Conservation (phyloP, 176 grass and related monocot genomes). For the Pontederia crassipes region DNA sequence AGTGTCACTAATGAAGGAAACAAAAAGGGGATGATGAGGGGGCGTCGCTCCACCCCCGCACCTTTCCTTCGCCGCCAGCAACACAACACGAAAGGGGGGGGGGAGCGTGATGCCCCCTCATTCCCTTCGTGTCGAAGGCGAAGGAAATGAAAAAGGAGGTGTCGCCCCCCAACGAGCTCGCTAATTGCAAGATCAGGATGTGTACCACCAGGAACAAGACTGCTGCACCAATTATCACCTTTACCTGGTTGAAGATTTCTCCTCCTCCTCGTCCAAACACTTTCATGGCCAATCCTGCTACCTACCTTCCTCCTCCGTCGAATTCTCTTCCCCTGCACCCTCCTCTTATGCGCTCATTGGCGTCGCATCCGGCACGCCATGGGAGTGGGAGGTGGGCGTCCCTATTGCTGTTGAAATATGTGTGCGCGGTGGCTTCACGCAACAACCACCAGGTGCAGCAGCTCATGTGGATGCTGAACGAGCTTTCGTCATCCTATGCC, state of each 20-base stretch:
- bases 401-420: constrained; percentile 77
- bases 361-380: neutral
- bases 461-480: constrained; percentile 99
- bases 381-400: constrained; percentile 47
- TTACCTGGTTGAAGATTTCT: constrained; percentile 99
- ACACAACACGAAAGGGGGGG: too few species aligned
- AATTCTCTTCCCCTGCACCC: constrained; percentile 60
- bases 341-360: constrained; percentile 44
- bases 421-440: constrained; percentile 57
- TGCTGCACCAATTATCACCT: constrained; percentile 67
- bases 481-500: constrained; percentile 80
- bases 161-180: too few species aligned
- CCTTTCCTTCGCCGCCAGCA: too few species aligned
- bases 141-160: too few species aligned
- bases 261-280: constrained; percentile 90
- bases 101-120: too few species aligned
- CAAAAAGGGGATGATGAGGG: too few species aligned
- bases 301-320: constrained; percentile 32
- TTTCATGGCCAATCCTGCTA: constrained; percentile 18
- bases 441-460: constrained; percentile 92
- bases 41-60: too few species aligned
- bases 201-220: constrained; percentile 72
- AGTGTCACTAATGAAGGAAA: too few species aligned
- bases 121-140: too few species aligned
- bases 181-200: too few species aligned